phyloP scores from a whole-genome alignment of 169 alveolate genomes.

The Perkinsus olseni region DNA sequence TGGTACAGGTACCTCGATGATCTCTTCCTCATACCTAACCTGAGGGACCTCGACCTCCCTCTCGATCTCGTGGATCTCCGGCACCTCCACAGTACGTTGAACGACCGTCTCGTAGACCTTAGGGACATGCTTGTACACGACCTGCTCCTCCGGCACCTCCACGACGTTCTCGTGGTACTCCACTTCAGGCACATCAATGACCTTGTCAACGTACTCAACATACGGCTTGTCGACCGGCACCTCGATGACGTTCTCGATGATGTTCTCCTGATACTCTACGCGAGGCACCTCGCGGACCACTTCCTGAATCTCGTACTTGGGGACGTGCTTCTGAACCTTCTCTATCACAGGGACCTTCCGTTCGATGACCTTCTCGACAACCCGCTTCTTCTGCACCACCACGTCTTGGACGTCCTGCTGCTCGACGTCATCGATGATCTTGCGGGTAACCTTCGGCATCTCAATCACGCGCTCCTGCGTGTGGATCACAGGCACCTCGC shows the following conservation, averaged over 20 bases:
- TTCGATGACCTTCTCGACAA: slow-evolving; percentile 60
- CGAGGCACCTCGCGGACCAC: slow-evolving; percentile 55
- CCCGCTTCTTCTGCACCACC: not conserved
- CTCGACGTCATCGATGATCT: not conserved
- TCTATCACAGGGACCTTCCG: slow-evolving; percentile 54
- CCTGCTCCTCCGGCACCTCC: not conserved
- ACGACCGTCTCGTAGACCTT: slow-evolving; percentile 1
- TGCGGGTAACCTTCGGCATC: not conserved
- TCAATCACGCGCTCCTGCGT: not conserved
- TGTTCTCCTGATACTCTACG: slow-evolving; percentile 58
- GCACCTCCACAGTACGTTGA: not conserved
- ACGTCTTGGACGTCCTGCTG: not conserved
- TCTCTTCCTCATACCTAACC: not conserved
- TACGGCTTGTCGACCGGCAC: not conserved
- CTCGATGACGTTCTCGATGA: slow-evolving; percentile 38
- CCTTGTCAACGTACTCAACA: not conserved
- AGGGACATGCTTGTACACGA: not conserved
- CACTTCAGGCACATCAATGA: not conserved
- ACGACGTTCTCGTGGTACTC: not conserved
- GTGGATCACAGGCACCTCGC: not conserved
- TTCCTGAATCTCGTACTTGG: slow-evolving; percentile 60
- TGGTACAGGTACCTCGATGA: not conserved
- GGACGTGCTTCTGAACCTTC: slow-evolving; percentile 56
- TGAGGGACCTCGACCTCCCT: not conserved
- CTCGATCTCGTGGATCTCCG: not conserved